Percentiles rank a stretch among this genome's conserved stretches.
Evolutionary conservation across 495 filamentous ascomycete species (phyloP).

Genomic region (Aspergillus olivimuriae): DNA sequence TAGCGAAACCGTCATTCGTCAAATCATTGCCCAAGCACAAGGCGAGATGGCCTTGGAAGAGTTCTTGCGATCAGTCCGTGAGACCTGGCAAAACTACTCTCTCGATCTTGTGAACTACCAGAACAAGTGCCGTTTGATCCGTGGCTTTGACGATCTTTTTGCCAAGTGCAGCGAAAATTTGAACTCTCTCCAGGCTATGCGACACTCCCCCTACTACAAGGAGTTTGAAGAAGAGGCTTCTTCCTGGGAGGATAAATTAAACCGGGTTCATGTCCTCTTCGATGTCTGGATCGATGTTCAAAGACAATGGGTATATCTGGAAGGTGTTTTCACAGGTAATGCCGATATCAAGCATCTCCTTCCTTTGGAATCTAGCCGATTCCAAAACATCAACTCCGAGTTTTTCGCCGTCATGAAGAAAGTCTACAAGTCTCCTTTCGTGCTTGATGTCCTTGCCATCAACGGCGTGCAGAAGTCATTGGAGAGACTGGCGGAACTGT

Average conservation of each 20-base stretch:
- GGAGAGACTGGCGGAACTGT: conserved; percentile 85
- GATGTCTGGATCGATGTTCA: conserved; percentile 99
- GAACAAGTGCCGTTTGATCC: conserved; percentile 93
- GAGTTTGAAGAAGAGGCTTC: conserved; percentile 97
- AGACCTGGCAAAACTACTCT: conserved; percentile 91
- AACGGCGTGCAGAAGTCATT: conserved; percentile 91
- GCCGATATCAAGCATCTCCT: conserved; percentile 98
- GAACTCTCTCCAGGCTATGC: conserved; percentile 96
- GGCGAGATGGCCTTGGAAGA: conserved; percentile 98
- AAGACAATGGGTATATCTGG: conserved; percentile 97
- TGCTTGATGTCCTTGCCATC: conserved; percentile 92
- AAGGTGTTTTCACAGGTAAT: conserved; percentile 97
- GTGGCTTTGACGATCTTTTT: conserved; percentile 97
- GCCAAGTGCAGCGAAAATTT: conserved; percentile 97
- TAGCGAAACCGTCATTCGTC: conserved; percentile 78
- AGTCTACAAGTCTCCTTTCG: conserved; percentile 87
- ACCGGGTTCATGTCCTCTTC: conserved; percentile 93
- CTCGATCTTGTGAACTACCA: conserved; percentile 96
- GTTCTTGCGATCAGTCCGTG: conserved; percentile 93
- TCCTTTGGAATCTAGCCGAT: conserved; percentile 89
- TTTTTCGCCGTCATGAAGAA: conserved; percentile 98
- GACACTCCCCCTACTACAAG: conserved; percentile 97
- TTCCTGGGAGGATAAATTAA: conserved; percentile 95
- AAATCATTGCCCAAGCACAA: conserved; percentile 92
- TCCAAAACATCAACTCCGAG: conserved; percentile 98